Evolutionary conservation across 1,284 basidiomycete species (phyloP).

Genomic region (Vanrija sp.): DNA sequence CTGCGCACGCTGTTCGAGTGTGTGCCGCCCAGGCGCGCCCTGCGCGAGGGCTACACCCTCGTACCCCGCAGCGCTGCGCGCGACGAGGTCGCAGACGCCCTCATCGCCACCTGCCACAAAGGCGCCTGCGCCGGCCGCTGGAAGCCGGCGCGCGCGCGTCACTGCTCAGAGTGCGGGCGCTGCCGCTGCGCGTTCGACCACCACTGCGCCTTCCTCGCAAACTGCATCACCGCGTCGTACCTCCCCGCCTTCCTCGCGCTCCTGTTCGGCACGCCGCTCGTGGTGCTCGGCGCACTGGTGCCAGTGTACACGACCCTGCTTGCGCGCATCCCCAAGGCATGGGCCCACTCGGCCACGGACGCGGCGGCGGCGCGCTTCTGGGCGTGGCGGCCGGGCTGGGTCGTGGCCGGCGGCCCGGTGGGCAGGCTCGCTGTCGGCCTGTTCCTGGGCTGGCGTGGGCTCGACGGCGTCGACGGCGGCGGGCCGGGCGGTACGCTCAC

Average conservation of each 20-base stretch:
- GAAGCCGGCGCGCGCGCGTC: constrained; percentile 41
- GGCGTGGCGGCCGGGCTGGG: constrained; percentile 32
- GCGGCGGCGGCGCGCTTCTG: constrained; percentile 26
- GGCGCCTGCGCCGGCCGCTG: constrained; percentile 21
- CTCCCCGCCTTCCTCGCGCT: constrained; percentile 34
- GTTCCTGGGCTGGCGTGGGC: constrained; percentile 31
- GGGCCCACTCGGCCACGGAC: constrained; percentile 9
- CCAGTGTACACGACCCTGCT: constrained; percentile 21
- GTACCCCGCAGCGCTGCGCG: not conserved
- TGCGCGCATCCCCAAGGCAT: constrained; percentile 19
- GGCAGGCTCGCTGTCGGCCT: constrained; percentile 30
- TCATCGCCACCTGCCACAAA: not conserved
- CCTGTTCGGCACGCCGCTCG: constrained; percentile 24
- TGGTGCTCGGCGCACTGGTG: constrained; percentile 18
- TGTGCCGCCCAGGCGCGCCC: constrained; percentile 19
- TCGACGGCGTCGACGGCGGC: constrained; percentile 23
- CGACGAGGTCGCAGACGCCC: not conserved
- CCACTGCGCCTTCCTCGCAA: constrained; percentile 45
- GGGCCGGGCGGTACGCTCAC: constrained; percentile 3
- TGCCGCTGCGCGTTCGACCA: constrained; percentile 45
- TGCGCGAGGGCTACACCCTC: not conserved
- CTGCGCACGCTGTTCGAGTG: constrained; percentile 30
- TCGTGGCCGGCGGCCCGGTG: constrained; percentile 37
- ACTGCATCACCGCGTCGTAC: constrained; percentile 41
- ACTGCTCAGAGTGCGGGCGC: constrained; percentile 40